Conservation (phyloP, 192 early-diverging fungal species). For the Funneliformis geosporum region DNA sequence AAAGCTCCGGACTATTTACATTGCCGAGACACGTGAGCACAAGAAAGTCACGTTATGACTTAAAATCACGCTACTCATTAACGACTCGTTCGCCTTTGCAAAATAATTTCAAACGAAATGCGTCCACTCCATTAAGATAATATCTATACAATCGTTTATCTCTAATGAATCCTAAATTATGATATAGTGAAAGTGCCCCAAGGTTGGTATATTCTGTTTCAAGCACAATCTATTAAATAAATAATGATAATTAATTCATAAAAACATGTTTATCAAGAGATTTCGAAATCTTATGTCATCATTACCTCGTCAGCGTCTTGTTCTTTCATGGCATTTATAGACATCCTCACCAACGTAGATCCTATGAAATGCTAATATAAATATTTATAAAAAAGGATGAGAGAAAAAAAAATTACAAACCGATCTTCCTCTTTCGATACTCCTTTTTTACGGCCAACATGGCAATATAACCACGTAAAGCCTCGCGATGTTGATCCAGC, state of each 20-base stretch:
- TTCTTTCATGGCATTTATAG: constrained; percentile 74
- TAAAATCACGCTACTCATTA: too few species aligned
- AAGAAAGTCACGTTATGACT: too few species aligned
- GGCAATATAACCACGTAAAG: constrained; percentile 90
- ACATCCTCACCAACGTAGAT: constrained; percentile 67
- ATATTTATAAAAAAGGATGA: background rate
- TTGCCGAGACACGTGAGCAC: too few species aligned
- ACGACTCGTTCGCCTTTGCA: constrained; percentile 35
- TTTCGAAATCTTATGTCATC: background rate
- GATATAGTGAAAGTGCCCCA: constrained; percentile 84
- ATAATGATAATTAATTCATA: background rate
- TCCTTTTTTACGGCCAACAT: constrained; percentile 92
- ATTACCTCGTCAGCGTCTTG: constrained; percentile 80
- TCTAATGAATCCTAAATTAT: constrained; percentile 87
- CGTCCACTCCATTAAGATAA: constrained; percentile 93
- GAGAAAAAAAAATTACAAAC: constrained; percentile 35
- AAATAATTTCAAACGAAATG: constrained; percentile 80
- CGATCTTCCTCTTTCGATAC: constrained; percentile 81
- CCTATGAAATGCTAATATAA: constrained; percentile 37
- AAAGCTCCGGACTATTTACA: too few species aligned
- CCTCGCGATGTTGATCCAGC: constrained; percentile 71
- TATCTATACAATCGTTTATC: constrained; percentile 91
- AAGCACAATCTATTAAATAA: constrained; percentile 59
- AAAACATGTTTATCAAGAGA: background rate
- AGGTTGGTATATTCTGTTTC: constrained; percentile 90